Evolutionary conservation across 129 eudicot species (phyloP), one percentile per base, ranked within the genome.

Genomic region (Ambrosia trifida): DNA sequence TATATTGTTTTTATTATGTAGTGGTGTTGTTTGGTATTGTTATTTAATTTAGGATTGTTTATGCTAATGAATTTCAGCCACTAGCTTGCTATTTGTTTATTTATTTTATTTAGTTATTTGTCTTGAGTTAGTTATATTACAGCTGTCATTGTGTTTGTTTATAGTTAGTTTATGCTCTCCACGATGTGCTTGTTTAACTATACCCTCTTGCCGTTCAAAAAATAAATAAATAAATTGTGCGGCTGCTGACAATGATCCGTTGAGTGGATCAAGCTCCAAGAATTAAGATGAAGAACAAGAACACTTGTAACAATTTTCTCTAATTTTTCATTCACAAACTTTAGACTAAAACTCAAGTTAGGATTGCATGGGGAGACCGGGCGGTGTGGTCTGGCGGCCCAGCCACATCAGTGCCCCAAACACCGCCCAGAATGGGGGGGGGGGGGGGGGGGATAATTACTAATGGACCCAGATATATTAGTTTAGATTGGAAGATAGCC

Each of bases 131-230:
- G 64, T 69, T 76, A 45, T 60, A 61, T 28, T 61, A 50, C 81
- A 77, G 72, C 72, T 77, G 81, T 49, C 81, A n/a, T 41, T 69
- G 65, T 69, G 64, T 50, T 36, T 5, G 41, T 50, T 47, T 69
- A 69, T n/a, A 47, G 68, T 60, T 69, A 77, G 35, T 45, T 36
- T 69, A 77, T 69, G 81, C 70, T 69, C 76, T 77, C 56, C 76
- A 70, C 76, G 41, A 69, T 77, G 81, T 41, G 49, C 43, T 28
- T 63, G 76, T 69, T 69, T 19, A 76, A 59, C 72, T 58, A 24
- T 24, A 1, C 28, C 1, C 28, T 24, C 1, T 24, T 24, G 28
- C 28, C 28, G 28, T 24, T 24, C 28, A 24, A 24, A 24, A 24
- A 24, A 24, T 24, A 24, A 0, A 24, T 24, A 24, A 24, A 24